A percentile compares a stretch with the other conserved stretches of the same genome.
phyloP scores from a whole-genome alignment of 2,329 filamentous ascomycete genomes.

The Metarhizium anisopliae region DNA sequence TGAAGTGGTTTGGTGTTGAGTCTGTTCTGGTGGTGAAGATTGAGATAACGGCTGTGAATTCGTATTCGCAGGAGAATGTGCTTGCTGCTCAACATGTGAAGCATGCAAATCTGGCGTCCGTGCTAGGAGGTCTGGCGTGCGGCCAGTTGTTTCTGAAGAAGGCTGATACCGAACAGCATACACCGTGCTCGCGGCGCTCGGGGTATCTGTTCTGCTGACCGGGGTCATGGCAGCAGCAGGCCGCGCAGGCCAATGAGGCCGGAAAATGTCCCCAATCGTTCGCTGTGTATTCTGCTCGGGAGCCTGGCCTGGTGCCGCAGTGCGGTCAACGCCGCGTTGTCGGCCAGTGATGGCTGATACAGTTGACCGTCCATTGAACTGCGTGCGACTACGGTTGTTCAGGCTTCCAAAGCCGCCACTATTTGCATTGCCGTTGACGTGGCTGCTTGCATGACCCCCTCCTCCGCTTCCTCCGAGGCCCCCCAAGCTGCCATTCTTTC shows the following conservation, averaged over 20 bases:
- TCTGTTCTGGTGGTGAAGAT: not conserved
- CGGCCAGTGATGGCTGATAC: conserved; percentile 18
- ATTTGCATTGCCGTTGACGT: not conserved
- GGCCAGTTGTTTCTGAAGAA: conserved; percentile 41
- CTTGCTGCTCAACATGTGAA: conserved; percentile 8
- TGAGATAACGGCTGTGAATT: not conserved
- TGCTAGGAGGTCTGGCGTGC: conserved; percentile 31
- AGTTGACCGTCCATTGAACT: conserved; percentile 18
- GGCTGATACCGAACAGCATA: conserved; percentile 55
- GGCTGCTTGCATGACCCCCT: conserved; percentile 7
- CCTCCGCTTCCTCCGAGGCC: conserved; percentile 12
- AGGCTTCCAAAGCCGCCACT: not conserved
- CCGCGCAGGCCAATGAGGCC: conserved; percentile 48
- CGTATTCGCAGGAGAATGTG: not conserved
- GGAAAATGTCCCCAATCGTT: conserved; percentile 28
- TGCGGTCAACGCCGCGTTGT: conserved; percentile 15
- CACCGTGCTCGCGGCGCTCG: conserved; percentile 54
- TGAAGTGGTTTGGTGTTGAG: conserved; percentile 9
- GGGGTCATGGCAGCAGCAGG: conserved; percentile 47
- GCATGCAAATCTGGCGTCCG: conserved; percentile 30
- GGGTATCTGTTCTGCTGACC: conserved; percentile 52
- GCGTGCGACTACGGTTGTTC: not conserved
- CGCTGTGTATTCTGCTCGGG: conserved; percentile 17
- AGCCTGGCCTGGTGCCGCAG: conserved; percentile 8
- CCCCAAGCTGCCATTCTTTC: conserved; percentile 17